Conservation (phyloP, 192 early-diverging fungal species). For the Backusella macrospora region DNA sequence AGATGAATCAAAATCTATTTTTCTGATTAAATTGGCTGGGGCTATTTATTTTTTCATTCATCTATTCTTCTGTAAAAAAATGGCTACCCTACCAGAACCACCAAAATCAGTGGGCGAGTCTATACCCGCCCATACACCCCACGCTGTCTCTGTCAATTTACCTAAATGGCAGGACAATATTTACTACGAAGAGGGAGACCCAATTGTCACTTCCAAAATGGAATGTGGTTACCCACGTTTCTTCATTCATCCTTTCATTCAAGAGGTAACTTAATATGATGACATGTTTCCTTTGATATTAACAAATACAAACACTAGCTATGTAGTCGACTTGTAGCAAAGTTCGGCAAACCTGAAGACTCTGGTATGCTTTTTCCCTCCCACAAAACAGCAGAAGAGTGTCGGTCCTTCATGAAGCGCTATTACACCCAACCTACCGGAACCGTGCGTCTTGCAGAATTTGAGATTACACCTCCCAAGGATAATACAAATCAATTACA, state of each 20-base stretch:
- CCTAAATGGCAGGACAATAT: slow-evolving; percentile 92
- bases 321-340: slow-evolving; percentile 53
- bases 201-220: slow-evolving; percentile 70
- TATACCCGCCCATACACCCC: slow-evolving; percentile 73
- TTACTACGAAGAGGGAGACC: slow-evolving; percentile 89
- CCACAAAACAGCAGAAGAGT: slow-evolving; percentile 63
- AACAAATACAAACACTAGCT: slow-evolving; percentile 6
- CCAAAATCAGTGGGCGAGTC: slow-evolving; percentile 61
- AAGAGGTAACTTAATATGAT: slow-evolving; percentile 54
- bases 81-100: slow-evolving; percentile 23
- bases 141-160: slow-evolving; percentile 89
- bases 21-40: background rate
- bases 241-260: slow-evolving; percentile 76
- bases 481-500: slow-evolving; percentile 46
- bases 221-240: slow-evolving; percentile 92
- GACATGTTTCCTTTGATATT: background rate
- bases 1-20: slow-evolving; percentile 11
- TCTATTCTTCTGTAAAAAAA: slow-evolving; percentile 14
- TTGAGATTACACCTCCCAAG: slow-evolving; percentile 55
- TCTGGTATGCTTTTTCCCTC: slow-evolving; percentile 78
- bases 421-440: slow-evolving; percentile 40
- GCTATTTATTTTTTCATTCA: slow-evolving; percentile 12
- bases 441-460: slow-evolving; percentile 65
- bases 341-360: slow-evolving; percentile 69
- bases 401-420: slow-evolving; percentile 63